Base-by-base conservation (phyloP, 805 yeast genomes). In the Hanseniaspora valbyensis region DNA sequence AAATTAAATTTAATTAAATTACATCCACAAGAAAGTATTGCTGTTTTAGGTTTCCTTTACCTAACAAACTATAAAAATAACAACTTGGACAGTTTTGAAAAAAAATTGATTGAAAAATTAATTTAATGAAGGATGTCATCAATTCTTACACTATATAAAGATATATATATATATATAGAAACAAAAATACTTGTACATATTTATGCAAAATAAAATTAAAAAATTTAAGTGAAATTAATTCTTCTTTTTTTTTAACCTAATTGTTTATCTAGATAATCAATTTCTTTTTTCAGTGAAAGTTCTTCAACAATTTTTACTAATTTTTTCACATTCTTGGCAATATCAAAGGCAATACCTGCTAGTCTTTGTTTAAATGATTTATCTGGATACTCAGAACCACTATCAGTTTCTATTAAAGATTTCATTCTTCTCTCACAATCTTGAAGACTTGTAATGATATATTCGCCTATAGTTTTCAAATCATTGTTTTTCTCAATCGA, bases 251-350 rank as follows among this genome's bases (percentile, higher is more conserved):
- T 26, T 48, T 48, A 48, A 36, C 40, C 22, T 50, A 80, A 62
- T 57, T 83, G 75, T 12, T 86, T 79, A 66, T 87, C 89, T 57
- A 87, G 72, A 56, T 81, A 80, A 4, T 80, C 88, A 58, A 89
- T 83, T 59, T 88, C 95, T 57, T 83, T 89, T 59, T 82, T 82
- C 59, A 89, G 69, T 60, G 89, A 83, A 22, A 95, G 95, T 62
- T 89, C 96, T 63, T 90, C 96, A 4, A 90, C 96, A 1, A 95
- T 85, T 68, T 89, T 89, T 19, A 90, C 97, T 61, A 90, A 74
- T 65, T 90, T 97, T 65, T 89, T 90, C 4, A 96, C 90, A 64
- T 95, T 83, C 66, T 90, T 88, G 22, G 96, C 96, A 67, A 90
- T 85, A 64, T 90, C 97, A 68, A 88, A 90, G 26, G 95, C 90